Conservation (phyloP, 23 red algal species). For the Gracilaria gracilis region DNA sequence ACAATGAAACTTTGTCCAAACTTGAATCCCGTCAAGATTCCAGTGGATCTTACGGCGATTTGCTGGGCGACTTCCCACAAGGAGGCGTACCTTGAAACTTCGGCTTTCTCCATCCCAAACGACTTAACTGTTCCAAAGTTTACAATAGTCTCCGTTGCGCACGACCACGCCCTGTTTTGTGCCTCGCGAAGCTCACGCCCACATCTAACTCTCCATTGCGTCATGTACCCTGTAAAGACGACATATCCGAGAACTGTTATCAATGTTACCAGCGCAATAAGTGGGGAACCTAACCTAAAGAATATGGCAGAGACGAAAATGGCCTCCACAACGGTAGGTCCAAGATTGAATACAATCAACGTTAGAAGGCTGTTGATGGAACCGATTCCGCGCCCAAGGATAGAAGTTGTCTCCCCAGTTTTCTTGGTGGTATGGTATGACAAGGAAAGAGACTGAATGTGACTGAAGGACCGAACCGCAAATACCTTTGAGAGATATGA, state of each 20-base stretch:
- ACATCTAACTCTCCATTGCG: conserved; percentile 62
- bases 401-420: conserved; percentile 77
- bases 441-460: conserved; percentile 73
- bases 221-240: conserved; percentile 53
- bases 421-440: conserved; percentile 79
- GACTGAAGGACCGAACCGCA: conserved; percentile 63
- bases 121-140: conserved; percentile 91
- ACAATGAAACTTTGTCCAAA: conserved; percentile 82
- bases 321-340: conserved; percentile 86
- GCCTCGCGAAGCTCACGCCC: conserved; percentile 65
- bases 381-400: conserved; percentile 91
- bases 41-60: conserved; percentile 52
- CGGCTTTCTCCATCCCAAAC: conserved; percentile 82
- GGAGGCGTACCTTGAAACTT: conserved; percentile 74
- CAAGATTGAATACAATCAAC: conserved; percentile 77
- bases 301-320: conserved; percentile 83
- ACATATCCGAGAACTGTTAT: conserved; percentile 50
- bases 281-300: conserved; percentile 60
- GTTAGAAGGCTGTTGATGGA: conserved; percentile 72
- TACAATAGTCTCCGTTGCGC: conserved; percentile 77
- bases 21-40: conserved; percentile 68
- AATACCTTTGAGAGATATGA: conserved; percentile 68
- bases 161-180: conserved; percentile 61
- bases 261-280: conserved; percentile 54
- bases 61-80: conserved; percentile 51